Conservation (phyloP, 192 early-diverging fungal species). For the Coemansia sp. region DNA sequence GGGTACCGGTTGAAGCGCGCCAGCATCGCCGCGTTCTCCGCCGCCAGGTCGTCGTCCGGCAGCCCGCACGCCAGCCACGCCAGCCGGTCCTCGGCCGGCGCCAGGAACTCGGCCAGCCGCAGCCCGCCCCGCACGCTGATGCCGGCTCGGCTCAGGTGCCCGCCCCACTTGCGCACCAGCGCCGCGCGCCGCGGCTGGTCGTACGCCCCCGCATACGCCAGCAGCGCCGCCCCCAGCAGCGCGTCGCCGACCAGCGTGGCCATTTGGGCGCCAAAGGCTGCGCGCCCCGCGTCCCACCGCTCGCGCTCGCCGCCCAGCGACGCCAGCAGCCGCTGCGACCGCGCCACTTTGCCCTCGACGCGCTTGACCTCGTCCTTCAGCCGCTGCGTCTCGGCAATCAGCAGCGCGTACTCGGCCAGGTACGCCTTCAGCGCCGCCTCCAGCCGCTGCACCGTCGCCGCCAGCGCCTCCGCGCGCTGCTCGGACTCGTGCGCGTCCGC, state of each 20-base stretch:
- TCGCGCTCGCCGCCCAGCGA: conserved; percentile 89
- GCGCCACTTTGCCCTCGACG: conserved; percentile 90
- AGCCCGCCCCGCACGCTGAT: conserved; percentile 67
- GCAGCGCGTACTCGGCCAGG: conserved; percentile 96
- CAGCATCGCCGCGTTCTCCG: conserved; percentile 98
- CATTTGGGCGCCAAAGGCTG: conserved; percentile 94
- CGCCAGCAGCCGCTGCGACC: conserved; percentile 81
- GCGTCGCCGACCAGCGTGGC: conserved; percentile 97
- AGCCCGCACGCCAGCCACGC: conserved; percentile 84
- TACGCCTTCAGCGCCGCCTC: conserved; percentile 87
- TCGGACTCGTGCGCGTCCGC: conserved; percentile 69
- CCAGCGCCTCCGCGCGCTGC: conserved; percentile 67
- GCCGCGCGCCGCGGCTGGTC: conserved; percentile 92
- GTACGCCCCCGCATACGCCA: conserved; percentile 97
- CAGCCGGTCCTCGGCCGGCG: conserved; percentile 86
- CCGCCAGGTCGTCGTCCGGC: conserved; percentile 82
- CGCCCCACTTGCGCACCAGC: conserved; percentile 76
- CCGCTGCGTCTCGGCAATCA: conserved; percentile 88
- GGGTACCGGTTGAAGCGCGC: conserved; percentile 93
- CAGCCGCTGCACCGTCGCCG: conserved; percentile 77
- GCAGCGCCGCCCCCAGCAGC: conserved; percentile 86
- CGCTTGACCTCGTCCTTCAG: conserved; percentile 91
- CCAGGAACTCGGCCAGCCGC: conserved; percentile 86
- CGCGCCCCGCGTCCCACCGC: conserved; percentile 88
- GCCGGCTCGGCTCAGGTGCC: conserved; percentile 52